Conservation (phyloP, 2,329 filamentous ascomycete genomes). For the Monosporascus sp. region DNA sequence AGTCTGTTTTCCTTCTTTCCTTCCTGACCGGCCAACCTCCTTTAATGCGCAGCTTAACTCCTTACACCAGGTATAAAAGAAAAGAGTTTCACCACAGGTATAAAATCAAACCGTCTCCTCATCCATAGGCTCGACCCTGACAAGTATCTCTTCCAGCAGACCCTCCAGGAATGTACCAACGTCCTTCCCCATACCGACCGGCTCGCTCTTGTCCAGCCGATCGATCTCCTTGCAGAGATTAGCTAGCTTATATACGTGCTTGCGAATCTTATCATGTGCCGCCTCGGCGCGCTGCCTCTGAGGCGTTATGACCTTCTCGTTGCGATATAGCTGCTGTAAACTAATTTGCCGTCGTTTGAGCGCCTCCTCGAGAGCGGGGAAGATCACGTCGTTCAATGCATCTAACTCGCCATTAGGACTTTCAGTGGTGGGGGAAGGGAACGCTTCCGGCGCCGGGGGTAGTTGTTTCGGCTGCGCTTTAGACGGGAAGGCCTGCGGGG, state of each 20-base stretch:
- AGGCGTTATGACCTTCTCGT: conserved; percentile 45
- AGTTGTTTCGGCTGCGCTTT: conserved; percentile 48
- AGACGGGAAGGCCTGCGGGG: conserved; percentile 47
- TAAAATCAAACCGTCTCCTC: conserved; percentile 40
- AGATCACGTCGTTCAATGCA: conserved; percentile 82
- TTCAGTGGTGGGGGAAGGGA: conserved; percentile 51
- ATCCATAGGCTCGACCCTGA: conserved; percentile 82
- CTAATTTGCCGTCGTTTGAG: conserved; percentile 70
- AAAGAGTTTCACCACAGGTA: too few species aligned
- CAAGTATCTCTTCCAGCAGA: conserved; percentile 86
- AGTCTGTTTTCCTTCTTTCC: too few species aligned
- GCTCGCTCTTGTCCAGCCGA: conserved; percentile 75
- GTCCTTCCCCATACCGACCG: conserved; percentile 89
- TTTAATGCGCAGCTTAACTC: too few species aligned
- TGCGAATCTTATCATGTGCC: conserved; percentile 76
- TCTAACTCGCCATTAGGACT: conserved; percentile 68
- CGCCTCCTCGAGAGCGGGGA: conserved; percentile 87
- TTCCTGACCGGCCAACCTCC: too few species aligned
- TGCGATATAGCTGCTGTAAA: conserved; percentile 46
- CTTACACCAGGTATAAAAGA: too few species aligned
- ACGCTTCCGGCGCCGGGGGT: conserved; percentile 38
- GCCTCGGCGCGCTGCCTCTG: conserved; percentile 63
- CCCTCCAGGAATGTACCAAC: conserved; percentile 87
- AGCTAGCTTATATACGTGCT: conserved; percentile 75
- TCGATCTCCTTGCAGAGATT: conserved; percentile 88